Evolutionary conservation across 2,329 filamentous ascomycete species (phyloP).

Genomic region (Pseudocercospora cruenta): DNA sequence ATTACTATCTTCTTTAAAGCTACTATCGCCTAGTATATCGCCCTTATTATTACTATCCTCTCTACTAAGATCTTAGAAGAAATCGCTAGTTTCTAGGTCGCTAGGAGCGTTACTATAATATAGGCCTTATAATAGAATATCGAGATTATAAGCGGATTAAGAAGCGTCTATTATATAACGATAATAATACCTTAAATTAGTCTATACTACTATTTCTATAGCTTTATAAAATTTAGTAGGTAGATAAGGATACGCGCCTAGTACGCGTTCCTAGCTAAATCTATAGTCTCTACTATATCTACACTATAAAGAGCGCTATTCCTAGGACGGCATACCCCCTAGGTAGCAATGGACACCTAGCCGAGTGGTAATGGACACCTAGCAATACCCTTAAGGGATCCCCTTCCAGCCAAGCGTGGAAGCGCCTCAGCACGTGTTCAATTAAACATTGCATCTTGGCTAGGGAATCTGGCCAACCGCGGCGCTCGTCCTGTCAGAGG

Average conservation of each 20-base stretch:
- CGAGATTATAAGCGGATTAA: not conserved
- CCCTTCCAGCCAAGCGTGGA: constrained; percentile 1
- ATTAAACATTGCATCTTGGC: constrained; percentile 12
- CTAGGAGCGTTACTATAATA: not conserved
- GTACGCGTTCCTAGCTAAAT: no score
- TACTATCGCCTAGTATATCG: not conserved
- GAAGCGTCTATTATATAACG: not conserved
- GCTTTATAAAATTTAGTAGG: not conserved
- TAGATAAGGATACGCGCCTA: no score
- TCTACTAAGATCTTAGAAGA: not conserved
- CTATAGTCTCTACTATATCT: no score
- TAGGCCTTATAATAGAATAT: not conserved
- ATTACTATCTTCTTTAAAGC: not conserved
- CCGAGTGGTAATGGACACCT: no score
- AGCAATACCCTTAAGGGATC: not conserved
- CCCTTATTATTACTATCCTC: not conserved
- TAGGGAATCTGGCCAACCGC: not conserved
- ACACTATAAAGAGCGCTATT: no score
- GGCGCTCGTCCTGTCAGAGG: not conserved
- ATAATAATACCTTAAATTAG: not conserved
- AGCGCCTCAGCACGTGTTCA: constrained; percentile 14
- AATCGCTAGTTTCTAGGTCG: not conserved
- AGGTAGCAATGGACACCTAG: no score
- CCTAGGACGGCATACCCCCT: no score
- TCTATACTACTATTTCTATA: not conserved